Conservation (phyloP, 306 rosid genomes). For the Pueraria montana region DNA sequence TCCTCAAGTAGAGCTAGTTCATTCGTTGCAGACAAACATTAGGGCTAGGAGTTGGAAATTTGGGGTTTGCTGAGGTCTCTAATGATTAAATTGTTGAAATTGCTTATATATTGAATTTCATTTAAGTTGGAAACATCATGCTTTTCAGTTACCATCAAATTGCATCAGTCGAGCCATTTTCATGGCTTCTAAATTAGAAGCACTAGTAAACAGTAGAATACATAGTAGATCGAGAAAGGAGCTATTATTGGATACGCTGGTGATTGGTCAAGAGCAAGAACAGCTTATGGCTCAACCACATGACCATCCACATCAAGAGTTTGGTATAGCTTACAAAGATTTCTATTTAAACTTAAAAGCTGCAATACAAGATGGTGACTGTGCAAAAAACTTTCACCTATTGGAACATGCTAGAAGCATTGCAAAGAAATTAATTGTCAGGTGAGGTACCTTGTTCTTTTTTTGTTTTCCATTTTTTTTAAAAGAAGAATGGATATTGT, state of each 20-base stretch:
- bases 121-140: constrained; percentile 33
- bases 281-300: constrained; percentile 42
- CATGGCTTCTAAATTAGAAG: constrained; percentile 87
- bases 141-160: constrained; percentile 74
- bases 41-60: constrained; percentile 21
- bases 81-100: constrained; percentile 21
- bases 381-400: constrained; percentile 54
- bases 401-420: constrained; percentile 69
- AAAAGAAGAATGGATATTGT: neutral
- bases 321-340: constrained; percentile 52
- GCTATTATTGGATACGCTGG: constrained; percentile 41
- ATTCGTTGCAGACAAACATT: constrained; percentile 29
- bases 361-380: constrained; percentile 55
- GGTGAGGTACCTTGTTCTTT: constrained; percentile 42
- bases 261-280: constrained; percentile 51
- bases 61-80: constrained; percentile 11
- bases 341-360: constrained; percentile 66
- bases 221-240: constrained; percentile 51
- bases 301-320: constrained; percentile 43
- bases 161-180: constrained; percentile 74
- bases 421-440: constrained; percentile 62
- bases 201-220: constrained; percentile 61
- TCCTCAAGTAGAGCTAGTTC: neutral
- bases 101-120: constrained; percentile 28
- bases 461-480: neutral